A percentile compares a stretch with the other conserved stretches of the same genome.
phyloP scores from a whole-genome alignment of 148 eudicot species.

The Chenopodium album region DNA sequence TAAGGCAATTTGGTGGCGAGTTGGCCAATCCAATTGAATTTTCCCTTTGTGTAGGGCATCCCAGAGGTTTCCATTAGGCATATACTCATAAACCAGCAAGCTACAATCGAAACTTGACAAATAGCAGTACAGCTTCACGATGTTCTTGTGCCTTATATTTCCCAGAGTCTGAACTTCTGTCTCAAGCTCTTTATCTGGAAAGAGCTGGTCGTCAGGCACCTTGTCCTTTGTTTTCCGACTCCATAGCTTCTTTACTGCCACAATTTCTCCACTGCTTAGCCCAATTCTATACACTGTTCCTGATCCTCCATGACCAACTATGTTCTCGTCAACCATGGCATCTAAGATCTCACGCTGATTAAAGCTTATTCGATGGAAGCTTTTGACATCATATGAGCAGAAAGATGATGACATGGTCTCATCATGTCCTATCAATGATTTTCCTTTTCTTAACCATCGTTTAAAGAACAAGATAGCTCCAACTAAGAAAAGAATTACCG shows the following conservation, averaged over 20 bases:
- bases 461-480: conserved; percentile 40
- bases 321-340: conserved; percentile 74
- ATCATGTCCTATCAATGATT: conserved; percentile 42
- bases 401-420: conserved; percentile 60
- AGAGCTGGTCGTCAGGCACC: conserved; percentile 45
- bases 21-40: conserved; percentile 69
- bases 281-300: conserved; percentile 81
- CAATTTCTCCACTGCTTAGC: conserved; percentile 61
- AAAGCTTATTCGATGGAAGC: conserved; percentile 75
- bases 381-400: conserved; percentile 73
- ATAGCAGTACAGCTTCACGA: conserved; percentile 80
- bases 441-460: conserved; percentile 56
- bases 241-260: conserved; percentile 92
- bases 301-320: conserved; percentile 88
- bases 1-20: conserved; percentile 73
- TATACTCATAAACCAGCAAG: conserved; percentile 89
- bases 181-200: conserved; percentile 62
- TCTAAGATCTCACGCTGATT: conserved; percentile 71
- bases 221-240: conserved; percentile 56
- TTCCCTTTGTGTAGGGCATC: conserved; percentile 88
- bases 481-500: conserved; percentile 50
- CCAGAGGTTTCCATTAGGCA: conserved; percentile 96
- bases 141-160: conserved; percentile 89
- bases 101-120: conserved; percentile 62
- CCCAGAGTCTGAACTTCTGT: conserved; percentile 93